Evolutionary conservation across 2,329 filamentous ascomycete genomes (phyloP), one percentile per base, ranked within the genome.

Genomic region (Bipolaris zeicola): DNA sequence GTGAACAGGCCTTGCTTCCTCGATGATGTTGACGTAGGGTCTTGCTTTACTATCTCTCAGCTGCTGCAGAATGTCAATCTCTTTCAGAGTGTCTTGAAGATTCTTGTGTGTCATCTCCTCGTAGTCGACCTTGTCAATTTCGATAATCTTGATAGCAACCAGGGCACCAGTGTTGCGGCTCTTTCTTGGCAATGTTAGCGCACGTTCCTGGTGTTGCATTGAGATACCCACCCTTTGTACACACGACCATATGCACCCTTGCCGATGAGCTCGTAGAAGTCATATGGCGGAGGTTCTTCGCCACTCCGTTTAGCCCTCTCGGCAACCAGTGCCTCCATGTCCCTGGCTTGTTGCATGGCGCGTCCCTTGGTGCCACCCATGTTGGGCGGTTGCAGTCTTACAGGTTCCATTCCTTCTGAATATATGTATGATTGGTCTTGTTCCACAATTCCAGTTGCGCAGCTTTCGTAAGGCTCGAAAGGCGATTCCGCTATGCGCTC

Each of bases 11-110:
- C 93, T 82, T 4, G 90, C 90, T 63, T 93, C 90, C 65, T 93
- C 87, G 49, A 94, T 89, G 65, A 88, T 84, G 72, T 94, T 95
- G 77, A 96, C 87, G 73, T 95, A 95, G 70, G 94, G 94, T 64
- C 85, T 84, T 16, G 90, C 90, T 45, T 87, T 88, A 63, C 84
- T 89, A 63, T 91, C 88, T 68, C 88, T 87, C 49, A 96, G 81
- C 55, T 90, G 81, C 67, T 90, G 87, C 47, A 96, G 79, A 22
- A 91, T 85, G 45, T 81, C 83, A 41, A 86, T 87, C 68, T 89
- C 86, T 58, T 85, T 84, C 52, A 85, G 81, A 50, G 87, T 86
- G 60, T 81, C 78, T 36, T 75, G 74, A 41, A 83, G 74, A 38
- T 80, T 76, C 55, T 77, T 74, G 26, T 69, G 74, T 3, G 72